Percentiles rank a stretch among this genome's conserved stretches.
phyloP scores from a whole-genome alignment of 805 yeast species.

The Tanozyma kutaoensis region DNA sequence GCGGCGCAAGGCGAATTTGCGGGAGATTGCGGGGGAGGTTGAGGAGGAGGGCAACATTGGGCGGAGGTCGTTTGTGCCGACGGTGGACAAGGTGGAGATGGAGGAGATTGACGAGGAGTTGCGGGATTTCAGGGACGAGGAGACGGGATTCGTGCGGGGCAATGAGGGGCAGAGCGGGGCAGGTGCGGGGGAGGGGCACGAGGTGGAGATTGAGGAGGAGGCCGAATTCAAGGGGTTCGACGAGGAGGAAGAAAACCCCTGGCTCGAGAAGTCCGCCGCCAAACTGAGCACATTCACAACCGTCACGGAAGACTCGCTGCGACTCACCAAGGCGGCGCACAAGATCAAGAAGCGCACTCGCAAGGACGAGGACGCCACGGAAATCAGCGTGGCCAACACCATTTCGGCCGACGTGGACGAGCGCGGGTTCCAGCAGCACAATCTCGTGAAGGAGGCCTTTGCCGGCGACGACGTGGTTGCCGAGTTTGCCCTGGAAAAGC shows the following conservation, averaged over 20 bases:
- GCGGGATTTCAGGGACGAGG: slow-evolving; percentile 37
- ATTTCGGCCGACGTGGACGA: slow-evolving; percentile 12
- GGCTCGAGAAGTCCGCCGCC: slow-evolving; percentile 16
- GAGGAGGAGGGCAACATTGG: background rate
- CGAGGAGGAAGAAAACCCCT: slow-evolving; percentile 13
- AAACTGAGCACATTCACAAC: slow-evolving; percentile 17
- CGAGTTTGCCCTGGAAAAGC: slow-evolving; percentile 72
- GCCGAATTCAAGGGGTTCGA: slow-evolving; percentile 5
- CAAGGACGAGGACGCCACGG: slow-evolving; percentile 16
- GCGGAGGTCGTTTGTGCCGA: background rate
- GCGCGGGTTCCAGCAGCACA: slow-evolving; percentile 62
- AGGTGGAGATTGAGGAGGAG: slow-evolving; percentile 1
- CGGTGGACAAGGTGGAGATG: slow-evolving; percentile 6
- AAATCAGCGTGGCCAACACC: no score
- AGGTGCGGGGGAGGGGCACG: background rate
- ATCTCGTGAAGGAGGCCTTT: slow-evolving; percentile 80
- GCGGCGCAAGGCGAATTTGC: slow-evolving; percentile 38
- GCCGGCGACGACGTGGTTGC: slow-evolving; percentile 92
- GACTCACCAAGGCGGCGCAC: slow-evolving; percentile 23
- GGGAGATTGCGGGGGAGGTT: background rate
- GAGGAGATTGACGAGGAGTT: slow-evolving; percentile 27
- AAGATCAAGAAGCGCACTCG: slow-evolving; percentile 19
- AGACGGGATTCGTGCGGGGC: slow-evolving; percentile 9
- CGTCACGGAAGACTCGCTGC: slow-evolving; percentile 24
- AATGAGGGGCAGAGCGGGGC: slow-evolving; percentile 1